These are phyloP conservation scores for Cryoendolithus antarcticus DNA, from an alignment of 2,329 filamentous ascomycete species.

Conservation along the genomic window DNA sequence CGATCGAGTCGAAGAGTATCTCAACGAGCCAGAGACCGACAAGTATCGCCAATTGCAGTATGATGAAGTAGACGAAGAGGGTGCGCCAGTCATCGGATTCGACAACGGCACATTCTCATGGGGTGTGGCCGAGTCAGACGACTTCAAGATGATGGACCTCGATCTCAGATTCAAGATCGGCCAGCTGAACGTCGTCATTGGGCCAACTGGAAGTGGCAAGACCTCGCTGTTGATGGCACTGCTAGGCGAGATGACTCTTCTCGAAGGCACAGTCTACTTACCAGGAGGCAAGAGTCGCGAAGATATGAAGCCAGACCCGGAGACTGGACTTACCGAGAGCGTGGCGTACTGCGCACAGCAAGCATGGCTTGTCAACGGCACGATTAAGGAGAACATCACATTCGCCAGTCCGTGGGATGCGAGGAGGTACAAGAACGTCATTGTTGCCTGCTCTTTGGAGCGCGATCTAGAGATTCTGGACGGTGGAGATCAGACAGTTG, in stretches of 20 bases:
- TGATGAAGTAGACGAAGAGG: conserved; percentile 55
- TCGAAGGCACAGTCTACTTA: conserved; percentile 69
- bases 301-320: conserved; percentile 67
- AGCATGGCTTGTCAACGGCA: conserved; percentile 92
- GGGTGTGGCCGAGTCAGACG: conserved; percentile 48
- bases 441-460: conserved; percentile 81
- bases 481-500: conserved; percentile 80
- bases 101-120: conserved; percentile 76
- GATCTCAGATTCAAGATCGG: conserved; percentile 73
- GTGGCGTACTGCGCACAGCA: conserved; percentile 95
- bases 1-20: conserved; percentile 88
- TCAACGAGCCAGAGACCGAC: conserved; percentile 87
- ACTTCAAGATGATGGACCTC: conserved; percentile 67
- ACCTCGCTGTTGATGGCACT: conserved; percentile 92
- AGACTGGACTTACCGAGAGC: conserved; percentile 78
- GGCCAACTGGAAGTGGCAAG: conserved; percentile 89
- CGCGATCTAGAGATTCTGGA: conserved; percentile 87
- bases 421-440: conserved; percentile 72
- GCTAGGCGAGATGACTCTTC: conserved; percentile 85
- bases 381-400: conserved; percentile 89
- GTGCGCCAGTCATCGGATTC: conserved; percentile 70
- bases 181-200: conserved; percentile 82
- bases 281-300: conserved; percentile 78
- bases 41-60: conserved; percentile 78
- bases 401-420: conserved; percentile 75